Conservation (phyloP, 176 grass and related monocot species). For the Rhynchospora tenuis region DNA sequence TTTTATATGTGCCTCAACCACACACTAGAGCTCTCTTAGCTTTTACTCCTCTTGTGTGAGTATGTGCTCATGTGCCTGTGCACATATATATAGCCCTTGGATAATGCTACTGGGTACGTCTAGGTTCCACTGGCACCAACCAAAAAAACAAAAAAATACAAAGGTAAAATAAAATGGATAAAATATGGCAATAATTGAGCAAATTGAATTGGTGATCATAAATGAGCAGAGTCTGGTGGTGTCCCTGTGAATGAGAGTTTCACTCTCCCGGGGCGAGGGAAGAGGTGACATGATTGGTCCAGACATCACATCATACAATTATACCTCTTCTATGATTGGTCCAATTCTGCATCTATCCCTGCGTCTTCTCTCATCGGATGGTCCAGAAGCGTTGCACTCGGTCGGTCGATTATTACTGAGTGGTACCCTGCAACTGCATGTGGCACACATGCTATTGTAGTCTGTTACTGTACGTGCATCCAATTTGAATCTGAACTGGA, state of each 20-base stretch:
- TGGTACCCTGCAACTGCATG: neutral
- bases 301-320: neutral
- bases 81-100: neutral
- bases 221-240: neutral
- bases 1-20: neutral
- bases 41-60: neutral
- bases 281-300: neutral
- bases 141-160: too few relatives aligned
- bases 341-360: neutral
- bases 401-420: neutral
- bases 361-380: neutral
- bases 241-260: neutral
- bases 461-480: neutral
- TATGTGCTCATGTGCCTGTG: neutral
- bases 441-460: neutral
- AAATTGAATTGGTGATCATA: neutral
- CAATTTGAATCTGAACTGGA: neutral
- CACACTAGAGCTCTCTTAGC: neutral
- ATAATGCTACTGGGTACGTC: neutral
- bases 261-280: neutral
- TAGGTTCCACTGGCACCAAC: neutral
- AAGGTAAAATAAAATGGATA: neutral
- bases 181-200: neutral
- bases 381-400: too few relatives aligned
- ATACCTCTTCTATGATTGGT: neutral